These are phyloP conservation scores for Linnemannia schmuckeri DNA, from an alignment of 192 early-diverging fungal species.

Conservation along the genomic window DNA sequence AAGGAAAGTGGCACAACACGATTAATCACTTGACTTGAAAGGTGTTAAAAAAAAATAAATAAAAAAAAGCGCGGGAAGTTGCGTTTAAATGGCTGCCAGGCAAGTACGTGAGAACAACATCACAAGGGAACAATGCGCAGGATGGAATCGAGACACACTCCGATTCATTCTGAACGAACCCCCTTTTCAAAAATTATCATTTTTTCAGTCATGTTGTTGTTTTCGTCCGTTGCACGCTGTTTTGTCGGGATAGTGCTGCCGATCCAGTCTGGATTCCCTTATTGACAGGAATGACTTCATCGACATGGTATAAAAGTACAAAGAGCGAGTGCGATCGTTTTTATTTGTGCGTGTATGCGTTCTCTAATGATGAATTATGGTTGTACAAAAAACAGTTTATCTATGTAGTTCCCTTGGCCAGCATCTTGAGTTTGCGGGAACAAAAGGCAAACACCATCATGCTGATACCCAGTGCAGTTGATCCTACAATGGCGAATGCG, in stretches of 20 bases:
- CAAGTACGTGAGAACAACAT: neutral
- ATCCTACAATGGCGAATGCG: constrained; percentile 75
- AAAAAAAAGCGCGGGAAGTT: neutral
- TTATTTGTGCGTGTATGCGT: neutral
- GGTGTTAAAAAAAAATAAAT: neutral
- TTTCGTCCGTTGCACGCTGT: neutral
- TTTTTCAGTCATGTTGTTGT: neutral
- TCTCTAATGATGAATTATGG: neutral
- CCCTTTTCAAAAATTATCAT: neutral
- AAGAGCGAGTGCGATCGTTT: neutral
- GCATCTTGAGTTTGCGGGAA: constrained; percentile 39
- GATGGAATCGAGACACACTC: constrained; percentile 12
- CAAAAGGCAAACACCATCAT: constrained; percentile 54
- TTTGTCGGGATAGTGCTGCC: neutral
- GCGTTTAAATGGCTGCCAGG: neutral
- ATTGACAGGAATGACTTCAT: neutral
- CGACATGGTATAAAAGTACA: neutral
- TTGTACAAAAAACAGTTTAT: neutral
- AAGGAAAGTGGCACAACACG: neutral
- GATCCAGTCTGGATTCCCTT: neutral
- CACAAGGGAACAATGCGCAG: neutral
- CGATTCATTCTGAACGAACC: constrained; percentile 18
- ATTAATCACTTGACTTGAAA: neutral
- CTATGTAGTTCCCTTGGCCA: constrained; percentile 45
- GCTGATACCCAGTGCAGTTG: constrained; percentile 46